phyloP scores from a whole-genome alignment of 129 eudicot species.

The Silybum marianum region DNA sequence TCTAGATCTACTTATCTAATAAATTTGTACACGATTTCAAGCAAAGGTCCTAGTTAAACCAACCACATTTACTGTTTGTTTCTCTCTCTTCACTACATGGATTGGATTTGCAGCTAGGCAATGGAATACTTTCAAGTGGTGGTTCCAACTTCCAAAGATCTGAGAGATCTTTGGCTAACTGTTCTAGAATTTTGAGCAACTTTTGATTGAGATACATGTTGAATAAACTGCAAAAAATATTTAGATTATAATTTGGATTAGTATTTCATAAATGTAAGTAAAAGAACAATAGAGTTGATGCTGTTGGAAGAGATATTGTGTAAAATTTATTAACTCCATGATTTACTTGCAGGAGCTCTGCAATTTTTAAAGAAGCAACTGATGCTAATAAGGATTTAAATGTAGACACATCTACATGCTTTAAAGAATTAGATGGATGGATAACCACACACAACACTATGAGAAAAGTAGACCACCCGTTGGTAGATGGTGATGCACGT shows the following conservation, averaged over 20 bases:
- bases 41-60: neutral
- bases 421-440: slow-evolving; percentile 60
- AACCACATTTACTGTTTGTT: neutral
- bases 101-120: neutral
- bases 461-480: slow-evolving; percentile 29
- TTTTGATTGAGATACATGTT: neutral
- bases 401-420: slow-evolving; percentile 23
- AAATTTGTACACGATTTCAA: neutral
- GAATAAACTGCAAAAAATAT: neutral
- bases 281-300: neutral
- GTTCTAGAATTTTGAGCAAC: neutral
- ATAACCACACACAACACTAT: slow-evolving; percentile 49
- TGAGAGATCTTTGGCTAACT: neutral
- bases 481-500: slow-evolving; percentile 31
- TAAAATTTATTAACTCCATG: neutral
- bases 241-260: neutral
- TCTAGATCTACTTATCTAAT: neutral
- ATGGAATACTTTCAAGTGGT: neutral
- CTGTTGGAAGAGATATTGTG: neutral
- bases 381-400: slow-evolving; percentile 24
- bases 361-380: slow-evolving; percentile 23
- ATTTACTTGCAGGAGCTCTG: slow-evolving; percentile 50
- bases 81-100: neutral
- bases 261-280: neutral
- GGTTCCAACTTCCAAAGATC: neutral